Evolutionary conservation across 345 rosid genomes (phyloP), one percentile per base, ranked within the genome.

Genomic region (Pistacia vera): DNA sequence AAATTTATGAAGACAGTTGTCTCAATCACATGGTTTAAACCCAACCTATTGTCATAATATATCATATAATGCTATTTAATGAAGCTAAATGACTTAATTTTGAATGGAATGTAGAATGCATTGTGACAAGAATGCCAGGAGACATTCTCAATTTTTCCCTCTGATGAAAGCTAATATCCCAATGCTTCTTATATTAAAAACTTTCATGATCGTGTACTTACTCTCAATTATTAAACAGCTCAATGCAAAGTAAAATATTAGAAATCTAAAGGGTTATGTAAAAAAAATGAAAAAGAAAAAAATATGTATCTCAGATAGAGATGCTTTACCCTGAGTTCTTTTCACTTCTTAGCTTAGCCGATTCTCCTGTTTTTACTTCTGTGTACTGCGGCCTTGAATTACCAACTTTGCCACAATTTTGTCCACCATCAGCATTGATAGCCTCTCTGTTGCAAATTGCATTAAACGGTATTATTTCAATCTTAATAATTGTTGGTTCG

Each of bases 241-340:
- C 8, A 52, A 52, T 52, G 14, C 18, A 4, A 30, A 44, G 44
- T 5, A 0, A 51, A 51, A 3, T 28, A 33, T 22, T 12, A 41
- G 46, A 41, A 41, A 41, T 41, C 46, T 41, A 1, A 41, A 54
- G 20, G n/a, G 13, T 3, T 8, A 4, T 3, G 6, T 3, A 51
- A 59, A 16, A 52, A 11, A 60, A 8, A 11, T 11, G 14, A 17
- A 14, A 10, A 49, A 49, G 54, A 49, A 49, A 13, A 13, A 52
- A 52, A 12, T 18, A 54, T 13, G 1, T 13, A 52, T 10, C 33
- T 10, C 25, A 65, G 30, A 70, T 48, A 69, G n/a, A 36, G 38
- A 59, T 20, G 70, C 62, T 82, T 80, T 67, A 90, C 92, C 84
- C 76, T 56, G 70, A 74, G 33, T 79, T 73, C 57, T 59, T 81